Evolutionary conservation across 2,329 filamentous ascomycete species (phyloP), one percentile per base, ranked within the genome.

Genomic region (Xylariales sp.): DNA sequence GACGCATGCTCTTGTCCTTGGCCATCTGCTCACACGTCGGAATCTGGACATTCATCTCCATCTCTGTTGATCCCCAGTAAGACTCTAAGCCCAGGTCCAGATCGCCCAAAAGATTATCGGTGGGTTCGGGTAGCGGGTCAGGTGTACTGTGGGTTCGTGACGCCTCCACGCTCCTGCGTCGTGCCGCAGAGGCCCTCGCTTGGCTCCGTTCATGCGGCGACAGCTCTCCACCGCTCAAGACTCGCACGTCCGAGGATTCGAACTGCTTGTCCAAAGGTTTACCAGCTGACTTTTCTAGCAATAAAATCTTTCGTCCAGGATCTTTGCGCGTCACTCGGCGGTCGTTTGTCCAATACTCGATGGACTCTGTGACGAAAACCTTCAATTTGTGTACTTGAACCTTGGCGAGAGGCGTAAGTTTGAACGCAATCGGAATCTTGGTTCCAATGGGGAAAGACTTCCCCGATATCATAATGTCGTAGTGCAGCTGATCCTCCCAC

Each of bases 401-500:
- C 66, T 96, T 96, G 43, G 90, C 89, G 16, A 96, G 66, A 0
- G 90, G 90, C 1, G 89, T 95, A 47, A 96, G 72, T 61, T 95
- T 95, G 69, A 96, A 95, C 2, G 89, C 89, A 42, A 96, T 93
- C 1, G 90, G 90, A 13, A 96, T 88, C 52, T 86, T 86, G 27
- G 85, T 78, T 13, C 90, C 90, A 15, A 96, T 76, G 1, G 90
- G 88, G 43, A 96, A 96, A 1, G 89, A 94, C 70, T 95, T 95
- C 38, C 90, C 90, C 2, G 89, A 95, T 38, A 96, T 95, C 57
- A 95, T 83, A 50, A 96, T 95, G 53, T 96, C 90, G 63, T 96
- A 96, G 54, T 94, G 88, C 21, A 96, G 70, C 55, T 95, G 90
- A 50, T 96, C 89, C 57, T 96, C 90, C 90, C 90, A 96, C 45